These are phyloP conservation scores for Venturia oleaginea DNA, from an alignment of 2,329 filamentous ascomycete genomes.

Conservation along the genomic window DNA sequence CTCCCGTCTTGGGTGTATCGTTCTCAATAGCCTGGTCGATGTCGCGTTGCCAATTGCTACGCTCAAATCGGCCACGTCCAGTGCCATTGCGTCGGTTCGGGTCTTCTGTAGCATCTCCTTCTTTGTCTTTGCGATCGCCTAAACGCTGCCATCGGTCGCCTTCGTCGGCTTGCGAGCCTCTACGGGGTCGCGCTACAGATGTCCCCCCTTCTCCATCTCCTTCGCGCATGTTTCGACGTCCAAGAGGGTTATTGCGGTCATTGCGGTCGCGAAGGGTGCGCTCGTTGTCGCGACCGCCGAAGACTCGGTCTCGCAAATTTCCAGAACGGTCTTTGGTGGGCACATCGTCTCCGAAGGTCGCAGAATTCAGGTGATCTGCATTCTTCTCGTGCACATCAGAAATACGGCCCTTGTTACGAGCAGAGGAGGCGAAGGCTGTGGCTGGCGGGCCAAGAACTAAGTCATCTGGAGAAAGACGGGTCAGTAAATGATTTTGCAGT, in stretches of 20 bases:
- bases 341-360: slow-evolving; percentile 32
- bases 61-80: slow-evolving; percentile 34
- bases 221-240: slow-evolving; percentile 25
- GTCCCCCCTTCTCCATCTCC: slow-evolving; percentile 65
- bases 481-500: not conserved
- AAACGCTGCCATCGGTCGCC: slow-evolving; percentile 46
- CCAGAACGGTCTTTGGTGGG: slow-evolving; percentile 18
- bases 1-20: not conserved
- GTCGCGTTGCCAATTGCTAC: slow-evolving; percentile 2
- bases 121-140: slow-evolving; percentile 34
- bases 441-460: slow-evolving; percentile 79
- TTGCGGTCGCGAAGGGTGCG: slow-evolving; percentile 22
- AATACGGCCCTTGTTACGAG: slow-evolving; percentile 41
- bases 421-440: slow-evolving; percentile 71
- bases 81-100: slow-evolving; percentile 55
- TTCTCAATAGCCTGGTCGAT: not conserved
- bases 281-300: slow-evolving; percentile 33
- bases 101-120: slow-evolving; percentile 40
- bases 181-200: slow-evolving; percentile 57
- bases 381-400: slow-evolving; percentile 31
- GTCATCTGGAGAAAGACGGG: slow-evolving; percentile 6
- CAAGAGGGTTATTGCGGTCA: slow-evolving; percentile 28
- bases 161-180: slow-evolving; percentile 64
- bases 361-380: slow-evolving; percentile 27
- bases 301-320: slow-evolving; percentile 29